Evolutionary conservation across 495 filamentous ascomycete genomes (phyloP).

Genomic region (Thermochaetoides thermophila): DNA sequence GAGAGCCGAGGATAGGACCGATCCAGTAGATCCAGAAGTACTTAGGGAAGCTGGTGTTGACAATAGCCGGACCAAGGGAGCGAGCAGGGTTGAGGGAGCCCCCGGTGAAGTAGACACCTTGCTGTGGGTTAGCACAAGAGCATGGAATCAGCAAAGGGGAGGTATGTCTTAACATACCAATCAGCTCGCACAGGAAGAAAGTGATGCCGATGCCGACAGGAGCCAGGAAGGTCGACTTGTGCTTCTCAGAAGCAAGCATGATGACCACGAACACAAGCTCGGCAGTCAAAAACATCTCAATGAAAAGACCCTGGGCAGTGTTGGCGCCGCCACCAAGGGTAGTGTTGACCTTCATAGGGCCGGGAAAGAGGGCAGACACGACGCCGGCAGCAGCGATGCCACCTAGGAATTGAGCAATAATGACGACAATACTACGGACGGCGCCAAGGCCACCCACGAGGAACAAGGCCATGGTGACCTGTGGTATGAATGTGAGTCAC

Average conservation of each 20-base stretch:
- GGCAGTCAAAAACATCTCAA: constrained; percentile 69
- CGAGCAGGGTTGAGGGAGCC: constrained; percentile 46
- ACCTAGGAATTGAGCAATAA: constrained; percentile 41
- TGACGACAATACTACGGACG: constrained; percentile 34
- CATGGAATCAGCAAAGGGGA: constrained; percentile 1
- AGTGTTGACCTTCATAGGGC: constrained; percentile 44
- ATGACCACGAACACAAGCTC: constrained; percentile 66
- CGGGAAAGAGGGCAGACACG: constrained; percentile 47
- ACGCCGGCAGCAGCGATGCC: constrained; percentile 44
- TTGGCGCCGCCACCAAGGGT: constrained; percentile 40
- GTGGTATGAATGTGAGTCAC: too few species aligned
- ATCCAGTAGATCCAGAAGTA: constrained; percentile 64
- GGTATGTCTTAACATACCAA: constrained; percentile 19
- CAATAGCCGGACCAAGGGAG: constrained; percentile 38
- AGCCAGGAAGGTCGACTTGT: constrained; percentile 63
- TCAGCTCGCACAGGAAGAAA: constrained; percentile 54
- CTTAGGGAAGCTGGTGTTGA: constrained; percentile 44
- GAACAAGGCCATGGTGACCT: constrained; percentile 40
- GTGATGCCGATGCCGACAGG: constrained; percentile 63
- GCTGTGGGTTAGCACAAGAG: background rate
- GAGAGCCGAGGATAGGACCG: constrained; percentile 38
- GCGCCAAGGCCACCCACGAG: constrained; percentile 40
- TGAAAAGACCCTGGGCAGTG: constrained; percentile 51
- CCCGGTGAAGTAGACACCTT: constrained; percentile 45
- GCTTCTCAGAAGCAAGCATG: constrained; percentile 73